phyloP scores from a whole-genome alignment of 2,329 filamentous ascomycete genomes.

The Apiospora rasikravindrae region DNA sequence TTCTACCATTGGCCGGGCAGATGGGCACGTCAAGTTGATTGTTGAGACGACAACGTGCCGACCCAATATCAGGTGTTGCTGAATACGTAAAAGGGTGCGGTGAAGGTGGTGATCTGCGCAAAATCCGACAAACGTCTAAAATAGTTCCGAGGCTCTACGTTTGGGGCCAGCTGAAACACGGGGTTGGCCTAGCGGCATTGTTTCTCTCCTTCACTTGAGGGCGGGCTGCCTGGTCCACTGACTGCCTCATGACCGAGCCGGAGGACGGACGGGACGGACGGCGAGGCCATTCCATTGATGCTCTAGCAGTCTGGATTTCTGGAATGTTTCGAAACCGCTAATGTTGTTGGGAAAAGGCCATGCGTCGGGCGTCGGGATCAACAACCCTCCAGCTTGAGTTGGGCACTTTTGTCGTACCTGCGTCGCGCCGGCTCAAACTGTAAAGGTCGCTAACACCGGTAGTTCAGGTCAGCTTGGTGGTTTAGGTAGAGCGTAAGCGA shows the following conservation, averaged over 20 bases:
- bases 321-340: constrained; percentile 9
- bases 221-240: not conserved
- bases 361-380: not conserved
- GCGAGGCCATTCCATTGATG: not conserved
- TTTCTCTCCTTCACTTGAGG: not conserved
- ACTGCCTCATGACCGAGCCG: not conserved
- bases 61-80: too few relatives aligned
- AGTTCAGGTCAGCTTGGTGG: not conserved
- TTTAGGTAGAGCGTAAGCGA: not conserved
- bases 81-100: too few relatives aligned
- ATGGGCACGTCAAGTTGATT: not conserved
- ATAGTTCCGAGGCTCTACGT: not conserved
- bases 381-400: too few relatives aligned
- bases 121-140: not conserved
- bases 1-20: not conserved
- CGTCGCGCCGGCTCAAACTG: not conserved
- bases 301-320: not conserved
- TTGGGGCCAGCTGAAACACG: constrained; percentile 7
- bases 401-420: not conserved
- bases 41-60: not conserved
- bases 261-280: too few relatives aligned
- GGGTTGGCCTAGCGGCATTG: not conserved
- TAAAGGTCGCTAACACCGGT: not conserved
- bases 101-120: not conserved
- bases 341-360: not conserved